Conservation (phyloP, 768 basidiomycete species). For the Rhizopogon vulgaris region DNA sequence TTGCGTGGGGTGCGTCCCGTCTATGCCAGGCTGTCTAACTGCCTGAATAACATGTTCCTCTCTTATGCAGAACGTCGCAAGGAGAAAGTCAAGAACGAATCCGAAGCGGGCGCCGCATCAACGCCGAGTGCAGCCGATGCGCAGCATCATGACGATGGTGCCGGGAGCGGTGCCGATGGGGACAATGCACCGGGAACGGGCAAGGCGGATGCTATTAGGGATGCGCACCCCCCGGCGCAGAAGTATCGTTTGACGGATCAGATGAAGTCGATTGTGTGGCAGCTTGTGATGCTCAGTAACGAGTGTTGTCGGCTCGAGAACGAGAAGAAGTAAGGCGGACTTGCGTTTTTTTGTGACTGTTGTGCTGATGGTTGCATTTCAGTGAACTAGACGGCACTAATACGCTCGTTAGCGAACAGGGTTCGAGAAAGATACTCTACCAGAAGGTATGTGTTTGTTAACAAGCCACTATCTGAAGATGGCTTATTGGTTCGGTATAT, state of each 20-base stretch:
- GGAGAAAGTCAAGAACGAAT: slow-evolving; percentile 44
- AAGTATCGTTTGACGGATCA: slow-evolving; percentile 74
- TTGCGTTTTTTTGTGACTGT: neutral
- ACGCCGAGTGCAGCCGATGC: slow-evolving; percentile 15
- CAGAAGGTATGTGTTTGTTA: slow-evolving; percentile 47
- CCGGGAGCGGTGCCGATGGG: slow-evolving; percentile 20
- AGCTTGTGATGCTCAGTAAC: slow-evolving; percentile 75
- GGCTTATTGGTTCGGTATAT: neutral
- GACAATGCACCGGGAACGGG: slow-evolving; percentile 12
- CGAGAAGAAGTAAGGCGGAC: slow-evolving; percentile 49
- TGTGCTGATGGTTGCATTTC: slow-evolving; percentile 10
- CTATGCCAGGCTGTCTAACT: too few relatives aligned
- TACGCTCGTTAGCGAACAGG: slow-evolving; percentile 75
- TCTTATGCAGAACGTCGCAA: slow-evolving; percentile 40
- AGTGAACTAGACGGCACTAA: slow-evolving; percentile 59
- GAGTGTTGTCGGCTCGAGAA: slow-evolving; percentile 68
- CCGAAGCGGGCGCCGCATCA: slow-evolving; percentile 25
- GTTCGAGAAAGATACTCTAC: slow-evolving; percentile 72
- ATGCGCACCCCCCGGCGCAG: slow-evolving; percentile 61
- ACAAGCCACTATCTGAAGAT: too few relatives aligned
- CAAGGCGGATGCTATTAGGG: slow-evolving; percentile 28
- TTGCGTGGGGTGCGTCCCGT: slow-evolving; percentile 55
- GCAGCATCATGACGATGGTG: slow-evolving; percentile 24
- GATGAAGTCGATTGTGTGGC: slow-evolving; percentile 79
- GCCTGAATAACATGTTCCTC: too few relatives aligned